These are phyloP conservation scores for Colletotrichum cuscutae DNA, from an alignment of 2,329 filamentous ascomycete genomes.

Conservation along the genomic window DNA sequence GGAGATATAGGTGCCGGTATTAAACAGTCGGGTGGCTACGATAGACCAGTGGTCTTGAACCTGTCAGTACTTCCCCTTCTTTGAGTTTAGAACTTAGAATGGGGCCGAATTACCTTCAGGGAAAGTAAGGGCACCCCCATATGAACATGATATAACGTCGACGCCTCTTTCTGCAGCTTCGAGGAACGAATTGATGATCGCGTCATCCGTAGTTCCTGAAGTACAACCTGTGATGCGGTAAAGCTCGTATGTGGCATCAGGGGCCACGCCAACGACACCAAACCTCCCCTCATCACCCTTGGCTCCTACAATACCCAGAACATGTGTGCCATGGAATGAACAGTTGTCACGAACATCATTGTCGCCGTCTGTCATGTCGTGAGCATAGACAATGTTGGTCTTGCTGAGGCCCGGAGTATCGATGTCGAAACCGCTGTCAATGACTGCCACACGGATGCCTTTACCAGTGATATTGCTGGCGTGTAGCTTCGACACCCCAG, in stretches of 20 bases:
- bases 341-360: slow-evolving; percentile 19
- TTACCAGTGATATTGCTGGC: slow-evolving; percentile 11
- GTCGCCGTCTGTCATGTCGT: slow-evolving; percentile 14
- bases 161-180: slow-evolving; percentile 15
- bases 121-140: neutral
- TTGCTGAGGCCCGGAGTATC: slow-evolving; percentile 10
- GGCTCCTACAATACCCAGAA: slow-evolving; percentile 11
- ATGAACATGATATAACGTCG: slow-evolving; percentile 14
- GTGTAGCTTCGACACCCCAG: slow-evolving; percentile 17
- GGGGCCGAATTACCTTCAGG: neutral
- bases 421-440: slow-evolving; percentile 17
- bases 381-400: neutral
- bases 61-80: neutral
- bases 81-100: neutral
- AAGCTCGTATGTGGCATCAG: slow-evolving; percentile 38
- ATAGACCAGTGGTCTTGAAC: slow-evolving; percentile 1
- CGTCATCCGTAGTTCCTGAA: slow-evolving; percentile 16
- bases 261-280: slow-evolving; percentile 39
- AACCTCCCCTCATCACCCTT: slow-evolving; percentile 32
- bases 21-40: slow-evolving; percentile 13
- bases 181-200: slow-evolving; percentile 16
- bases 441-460: slow-evolving; percentile 13
- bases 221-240: slow-evolving; percentile 37
- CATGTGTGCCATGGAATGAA: slow-evolving; percentile 14
- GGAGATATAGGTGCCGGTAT: slow-evolving; percentile 14